phyloP scores from a whole-genome alignment of 2,329 filamentous ascomycete species.

The Pseudonectria buxi region DNA sequence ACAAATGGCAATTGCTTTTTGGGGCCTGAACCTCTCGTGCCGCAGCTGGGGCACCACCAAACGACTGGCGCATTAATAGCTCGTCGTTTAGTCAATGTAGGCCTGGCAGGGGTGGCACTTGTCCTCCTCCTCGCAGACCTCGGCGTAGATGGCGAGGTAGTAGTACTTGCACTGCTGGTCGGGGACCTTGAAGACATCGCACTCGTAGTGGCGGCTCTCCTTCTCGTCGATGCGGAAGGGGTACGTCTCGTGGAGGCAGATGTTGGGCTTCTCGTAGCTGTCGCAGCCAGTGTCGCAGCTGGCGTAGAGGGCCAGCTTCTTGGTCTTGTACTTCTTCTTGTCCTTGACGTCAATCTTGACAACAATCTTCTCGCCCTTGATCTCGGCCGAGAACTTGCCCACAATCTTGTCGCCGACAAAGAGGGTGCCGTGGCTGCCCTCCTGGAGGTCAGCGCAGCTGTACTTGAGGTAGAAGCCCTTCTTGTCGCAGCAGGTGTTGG shows the following conservation, averaged over 20 bases:
- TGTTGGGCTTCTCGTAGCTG: conserved; percentile 7
- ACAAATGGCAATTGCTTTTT: too few species aligned
- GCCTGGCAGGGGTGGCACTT: not conserved
- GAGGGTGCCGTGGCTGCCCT: conserved; percentile 7
- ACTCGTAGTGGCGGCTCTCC: conserved; percentile 13
- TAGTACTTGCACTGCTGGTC: conserved; percentile 17
- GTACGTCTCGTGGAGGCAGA: conserved; percentile 17
- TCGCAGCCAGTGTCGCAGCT: conserved; percentile 11
- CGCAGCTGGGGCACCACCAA: too few species aligned
- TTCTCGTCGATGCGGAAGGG: conserved; percentile 11
- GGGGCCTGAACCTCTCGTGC: too few species aligned
- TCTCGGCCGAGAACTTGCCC: conserved; percentile 12
- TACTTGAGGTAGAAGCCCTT: conserved; percentile 11
- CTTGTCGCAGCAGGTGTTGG: conserved; percentile 12
- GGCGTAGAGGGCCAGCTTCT: conserved; percentile 9
- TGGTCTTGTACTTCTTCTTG: conserved; percentile 8
- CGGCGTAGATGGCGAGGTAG: conserved; percentile 18
- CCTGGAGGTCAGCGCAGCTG: conserved; percentile 10
- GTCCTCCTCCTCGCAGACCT: conserved; percentile 14
- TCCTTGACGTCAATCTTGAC: conserved; percentile 10
- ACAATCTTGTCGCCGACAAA: conserved; percentile 3
- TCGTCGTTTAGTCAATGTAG: too few species aligned
- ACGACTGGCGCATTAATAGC: too few species aligned
- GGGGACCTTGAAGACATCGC: conserved; percentile 14
- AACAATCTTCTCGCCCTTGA: conserved; percentile 9